Base-by-base conservation (phyloP, 331 rosid species). In the Rhamnella rubrinervis region DNA sequence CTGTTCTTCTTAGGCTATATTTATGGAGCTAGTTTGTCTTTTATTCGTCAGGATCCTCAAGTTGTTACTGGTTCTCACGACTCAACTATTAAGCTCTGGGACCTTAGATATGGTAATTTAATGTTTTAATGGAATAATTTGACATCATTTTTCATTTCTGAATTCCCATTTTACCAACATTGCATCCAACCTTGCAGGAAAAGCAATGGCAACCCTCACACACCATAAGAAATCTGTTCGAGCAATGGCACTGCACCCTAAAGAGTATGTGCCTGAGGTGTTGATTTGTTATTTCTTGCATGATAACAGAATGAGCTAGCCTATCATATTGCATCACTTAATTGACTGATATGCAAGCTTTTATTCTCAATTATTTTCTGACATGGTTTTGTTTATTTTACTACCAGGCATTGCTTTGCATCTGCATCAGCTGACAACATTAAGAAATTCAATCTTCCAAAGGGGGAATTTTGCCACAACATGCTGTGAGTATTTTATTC, bases 371-470 rank as follows among this genome's bases (percentile, higher is more conserved):
- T 10, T 76, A 4, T 5, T 38, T 47, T 59, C 58, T 59, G 35
- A 61, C 35, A 67, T 71, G 56, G 55, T 51, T 40, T 3, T 39
- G 60, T 64, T 51, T 56, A 41, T 81, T 68, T 44, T 65, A 47
- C 52, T 23, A 81, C 41, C 81, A 95, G 99, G 87, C 78, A 91
- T 66, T 74, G 89, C 83, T 95, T 95, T 76, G 97, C 99, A 67
- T 95, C 99, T 73, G 99, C 99, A 56, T 95, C 99, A 15, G 99
- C 99, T 62, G 99, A 95, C 84, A 95, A 95, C 81, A 87, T 91
- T 67, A 95, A 95, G 84, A 95, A 95, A 80, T 95, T 91, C 74
- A 89, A 35, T 85, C 96, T 95, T 66, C 97, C 99, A 5, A 89
- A 72, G 73, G 99, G 97, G 76, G 96, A 95, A 61, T 95, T 95